Evolutionary conservation across 306 rosid genomes (phyloP).

Genomic region (Vicia villosa): DNA sequence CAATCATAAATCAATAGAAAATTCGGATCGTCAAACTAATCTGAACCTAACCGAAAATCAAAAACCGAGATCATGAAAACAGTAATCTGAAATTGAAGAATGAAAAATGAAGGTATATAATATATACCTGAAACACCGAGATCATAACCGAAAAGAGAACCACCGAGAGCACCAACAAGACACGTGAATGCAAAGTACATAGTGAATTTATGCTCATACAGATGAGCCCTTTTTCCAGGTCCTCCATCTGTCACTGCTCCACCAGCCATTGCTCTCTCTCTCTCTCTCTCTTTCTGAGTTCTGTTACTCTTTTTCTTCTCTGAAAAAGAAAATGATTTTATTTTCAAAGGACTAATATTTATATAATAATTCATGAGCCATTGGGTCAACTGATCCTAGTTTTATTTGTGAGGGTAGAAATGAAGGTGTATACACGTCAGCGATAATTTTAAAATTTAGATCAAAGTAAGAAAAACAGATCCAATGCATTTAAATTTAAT

Average conservation of each 20-base stretch:
- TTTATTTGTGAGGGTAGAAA: no score
- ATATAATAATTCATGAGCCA: not conserved
- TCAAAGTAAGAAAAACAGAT: not conserved
- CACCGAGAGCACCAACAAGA: constrained; percentile 87
- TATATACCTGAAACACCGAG: constrained; percentile 89
- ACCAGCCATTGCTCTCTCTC: constrained; percentile 24
- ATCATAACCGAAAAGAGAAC: constrained; percentile 94
- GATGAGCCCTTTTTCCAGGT: constrained; percentile 69
- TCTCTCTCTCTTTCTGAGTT: not conserved
- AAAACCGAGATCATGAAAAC: not conserved
- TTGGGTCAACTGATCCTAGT: not conserved
- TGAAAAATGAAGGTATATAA: not conserved
- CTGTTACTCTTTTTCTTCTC: not conserved
- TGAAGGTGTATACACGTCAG: not conserved
- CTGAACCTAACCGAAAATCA: no score
- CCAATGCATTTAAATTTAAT: no score
- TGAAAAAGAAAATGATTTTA: not conserved
- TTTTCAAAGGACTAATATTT: not conserved
- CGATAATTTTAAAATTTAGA: not conserved
- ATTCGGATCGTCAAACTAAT: no score
- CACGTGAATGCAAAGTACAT: constrained; percentile 67
- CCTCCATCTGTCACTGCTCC: constrained; percentile 57
- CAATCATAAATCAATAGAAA: no score
- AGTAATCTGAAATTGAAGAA: not conserved
- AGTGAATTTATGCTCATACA: constrained; percentile 69